Base-by-base conservation (phyloP, 2,329 filamentous ascomycete species). In the Fusarium fujikuroi region DNA sequence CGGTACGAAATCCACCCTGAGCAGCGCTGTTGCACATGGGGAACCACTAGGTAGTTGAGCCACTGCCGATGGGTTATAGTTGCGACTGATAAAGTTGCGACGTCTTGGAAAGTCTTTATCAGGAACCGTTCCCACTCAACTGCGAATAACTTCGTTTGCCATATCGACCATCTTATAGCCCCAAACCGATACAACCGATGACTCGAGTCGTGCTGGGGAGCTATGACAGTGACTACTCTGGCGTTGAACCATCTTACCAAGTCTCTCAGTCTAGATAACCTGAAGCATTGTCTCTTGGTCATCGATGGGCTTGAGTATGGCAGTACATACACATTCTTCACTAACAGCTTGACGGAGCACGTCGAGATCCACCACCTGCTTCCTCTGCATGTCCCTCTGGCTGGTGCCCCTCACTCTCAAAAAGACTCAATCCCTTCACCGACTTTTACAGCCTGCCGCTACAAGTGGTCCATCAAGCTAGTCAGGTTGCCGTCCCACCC, bases 381-480 rank as follows among this genome's bases (percentile, higher is more conserved):
- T 44, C 59, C 44, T 63, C 32, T 65, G 43, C 62, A 53, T 58
- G 30, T 57, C 58, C 47, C 65, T 74, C 69, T 78, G 66, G 68
- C 66, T 73, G 69, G 66, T 74, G 72, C 25, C 25, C 75, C 74
- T 72, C 69, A 64, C 61, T 66, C 23, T 57, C 25, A 40, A 65
- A 65, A 58, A 60, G 68, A 56, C 69, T 69, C 69, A 69, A 68
- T 61, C 66, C 67, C 76, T 77, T 80, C 78, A 80, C 78, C 78
- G 78, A 80, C 78, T 80, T 80, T 80, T 79, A 66, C 70, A 56
- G 59, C 59, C 70, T 61, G 56, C 72, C 71, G 59, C 71, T 71
- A 56, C 62, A 63, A 70, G 77, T 79, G 77, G 76, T 70, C 70
- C 71, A 63, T 66, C 56, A 63, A 69, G 62, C 65, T 77, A 74